Evolutionary conservation across 202 grass and related monocot species (phyloP), one percentile per base, ranked within the genome.

Genomic region (Schoenoplectus tabernaemontani): DNA sequence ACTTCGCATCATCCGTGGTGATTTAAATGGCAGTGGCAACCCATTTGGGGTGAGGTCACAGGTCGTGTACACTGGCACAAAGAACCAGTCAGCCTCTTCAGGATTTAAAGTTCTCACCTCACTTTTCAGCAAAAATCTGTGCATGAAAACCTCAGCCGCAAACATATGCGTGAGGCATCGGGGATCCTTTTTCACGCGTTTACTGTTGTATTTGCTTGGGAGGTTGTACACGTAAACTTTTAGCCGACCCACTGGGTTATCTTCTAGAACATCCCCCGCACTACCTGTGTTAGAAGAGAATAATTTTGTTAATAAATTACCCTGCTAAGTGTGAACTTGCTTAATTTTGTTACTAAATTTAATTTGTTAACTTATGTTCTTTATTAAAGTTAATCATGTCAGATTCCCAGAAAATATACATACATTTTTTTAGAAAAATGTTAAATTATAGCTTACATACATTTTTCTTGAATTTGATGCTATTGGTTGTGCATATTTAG

Each of bases 91-190:
- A 4, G 92, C 92, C 64, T 92, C 92, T 73, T 87, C 68, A 0
- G 89, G 89, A 77, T 92, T 57, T 72, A 81, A 41, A 1, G 92
- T 96, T 68, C 92, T 83, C 57, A 96, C 87, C 12, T 87, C 83
- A 54, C 89, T 92, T 9, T 77, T 61, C 4, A 92, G 80, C 62
- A 96, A 44, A 84, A 96, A 92, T 77, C 89, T 84, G 83, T 96
- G 92, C 89, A 92, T 92, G 82, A 96, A 92, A 81, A 96, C 89
- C 86, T 96, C 92, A 0, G 92, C 92, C 0, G 92, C 92, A 59
- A 96, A 96, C 92, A 96, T 96, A 82, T 96, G 89, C 43, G 74
- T 56, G 1, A 96, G 87, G 73, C 92, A 96, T 16, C 92, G 64
- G 66, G 22, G 66, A 57, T 96, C 92, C 79, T 96, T 96, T 2